Base-by-base conservation (phyloP, 2,329 filamentous ascomycete genomes). In the Ophiocordyceps camponoti-floridani region DNA sequence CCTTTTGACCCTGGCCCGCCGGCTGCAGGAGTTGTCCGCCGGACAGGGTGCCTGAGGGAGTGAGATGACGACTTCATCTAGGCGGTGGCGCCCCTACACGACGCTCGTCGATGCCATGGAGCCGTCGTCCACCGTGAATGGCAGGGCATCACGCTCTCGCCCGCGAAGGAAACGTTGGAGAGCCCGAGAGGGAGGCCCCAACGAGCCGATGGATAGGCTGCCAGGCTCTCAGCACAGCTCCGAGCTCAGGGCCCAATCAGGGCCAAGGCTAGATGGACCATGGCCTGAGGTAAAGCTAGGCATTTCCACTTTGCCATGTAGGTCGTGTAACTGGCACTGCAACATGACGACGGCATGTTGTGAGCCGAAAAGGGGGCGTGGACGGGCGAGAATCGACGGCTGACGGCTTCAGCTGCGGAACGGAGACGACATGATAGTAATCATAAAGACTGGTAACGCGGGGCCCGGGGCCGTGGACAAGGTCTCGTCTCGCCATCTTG, bases 1-100 rank as follows among this genome's bases (percentile, higher is more conserved):
- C 1, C 54, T 65, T 33, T 44, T 56, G 19, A 51, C 52, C 16
- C 44, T 63, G 45, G 56, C 57, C 12, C 45, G 51, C 41, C 51
- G 50, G 41, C 45, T 64, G 42, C 47, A 50, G 40, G 48, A 55
- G 38, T 14, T 53, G 11, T n/a, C 33, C n/a, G n/a, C 35, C 35
- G 35, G 14, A 14, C 35, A 38, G 14, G 14, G 14, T 38, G 35
- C 8, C 35, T 16, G 18, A 16, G 19, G 5, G 12, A 12, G 9
- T 30, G 8, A 30, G 28, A 10, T 30, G 28, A 10, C 28, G 28
- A 30, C 28, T 30, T 30, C 28, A 30, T 12, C 28, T 7, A 9
- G 12, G 28, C 28, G 28, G 28, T 12, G 28, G 28, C 28, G 28
- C 28, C 28, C 28, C 28, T 30, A 2, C 12, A 12, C 12, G 12